A percentile compares a stretch with the other conserved stretches of the same genome.
Conservation (phyloP, 2,329 filamentous ascomycete species). For the Raffaelea arxii region DNA sequence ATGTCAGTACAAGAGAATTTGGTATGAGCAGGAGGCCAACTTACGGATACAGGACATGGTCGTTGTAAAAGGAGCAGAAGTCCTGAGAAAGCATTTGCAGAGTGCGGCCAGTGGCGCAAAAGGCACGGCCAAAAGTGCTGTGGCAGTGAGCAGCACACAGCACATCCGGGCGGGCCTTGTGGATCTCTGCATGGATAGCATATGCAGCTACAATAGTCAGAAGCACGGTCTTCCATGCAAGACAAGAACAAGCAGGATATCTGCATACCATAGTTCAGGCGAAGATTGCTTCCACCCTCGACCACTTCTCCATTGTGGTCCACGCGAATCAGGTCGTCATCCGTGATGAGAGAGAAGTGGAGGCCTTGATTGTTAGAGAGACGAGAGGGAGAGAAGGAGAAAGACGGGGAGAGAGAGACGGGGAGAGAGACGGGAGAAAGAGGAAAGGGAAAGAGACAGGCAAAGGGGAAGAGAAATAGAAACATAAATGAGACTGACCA, state of each 20-base stretch:
- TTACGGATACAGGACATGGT: conserved; percentile 26
- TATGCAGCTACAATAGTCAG: conserved; percentile 8
- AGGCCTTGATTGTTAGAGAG: conserved; percentile 25
- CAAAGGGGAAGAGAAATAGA: no score
- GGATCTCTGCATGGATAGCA: conserved; percentile 30
- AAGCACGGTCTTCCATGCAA: background rate
- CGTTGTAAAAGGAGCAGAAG: conserved; percentile 48
- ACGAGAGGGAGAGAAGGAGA: no score
- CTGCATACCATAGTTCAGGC: conserved; percentile 19
- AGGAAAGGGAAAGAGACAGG: no score
- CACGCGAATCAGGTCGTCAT: conserved; percentile 55
- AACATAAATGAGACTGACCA: no score
- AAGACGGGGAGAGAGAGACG: no score
- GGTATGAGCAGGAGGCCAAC: background rate
- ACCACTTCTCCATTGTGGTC: conserved; percentile 50
- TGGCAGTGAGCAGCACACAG: conserved; percentile 45
- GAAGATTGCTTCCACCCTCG: conserved; percentile 38
- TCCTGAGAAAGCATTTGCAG: conserved; percentile 58
- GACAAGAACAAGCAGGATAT: background rate
- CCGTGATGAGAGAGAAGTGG: conserved; percentile 51
- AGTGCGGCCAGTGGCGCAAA: conserved; percentile 48
- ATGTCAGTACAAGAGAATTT: background rate
- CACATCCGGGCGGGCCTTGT: conserved; percentile 42
- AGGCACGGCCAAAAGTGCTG: conserved; percentile 41
- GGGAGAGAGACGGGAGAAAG: no score